A percentile compares a stretch with the other conserved stretches of the same genome.
Evolutionary conservation across 805 yeast genomes (phyloP).

Genomic region (baker's yeast (Saccharomyces cerevisiae)): DNA sequence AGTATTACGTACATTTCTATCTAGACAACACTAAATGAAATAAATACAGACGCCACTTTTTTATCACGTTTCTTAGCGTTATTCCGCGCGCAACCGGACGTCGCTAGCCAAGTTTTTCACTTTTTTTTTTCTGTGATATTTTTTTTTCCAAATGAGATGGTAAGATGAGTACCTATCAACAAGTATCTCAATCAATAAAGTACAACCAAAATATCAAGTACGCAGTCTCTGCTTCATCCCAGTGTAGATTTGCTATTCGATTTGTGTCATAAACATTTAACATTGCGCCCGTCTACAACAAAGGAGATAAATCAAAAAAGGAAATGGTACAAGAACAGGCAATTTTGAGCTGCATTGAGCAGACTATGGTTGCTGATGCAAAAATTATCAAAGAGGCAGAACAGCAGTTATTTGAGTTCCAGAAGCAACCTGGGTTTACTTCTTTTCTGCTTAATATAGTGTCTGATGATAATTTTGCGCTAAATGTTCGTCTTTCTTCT

Average conservation of each 20-base stretch:
- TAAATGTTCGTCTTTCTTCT: constrained; percentile 46
- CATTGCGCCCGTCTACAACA: not conserved
- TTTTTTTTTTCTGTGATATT: constrained; percentile 1
- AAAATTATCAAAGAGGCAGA: constrained; percentile 47
- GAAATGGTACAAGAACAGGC: constrained; percentile 39
- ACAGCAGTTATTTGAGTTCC: constrained; percentile 40
- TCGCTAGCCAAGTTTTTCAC: not conserved
- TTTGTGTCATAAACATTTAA: not conserved
- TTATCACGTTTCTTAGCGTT: not conserved
- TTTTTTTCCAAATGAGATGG: not conserved
- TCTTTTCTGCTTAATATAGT: constrained; percentile 44
- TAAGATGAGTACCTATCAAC: not conserved
- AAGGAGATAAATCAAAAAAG: not conserved
- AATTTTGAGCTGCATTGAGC: constrained; percentile 42
- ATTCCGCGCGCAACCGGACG: not conserved
- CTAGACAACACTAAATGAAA: not conserved
- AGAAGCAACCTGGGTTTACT: constrained; percentile 51
- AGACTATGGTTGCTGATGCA: constrained; percentile 46
- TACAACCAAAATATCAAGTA: not conserved
- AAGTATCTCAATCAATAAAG: not conserved
- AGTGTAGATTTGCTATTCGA: not conserved
- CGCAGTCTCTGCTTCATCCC: not conserved
- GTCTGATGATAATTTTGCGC: constrained; percentile 36
- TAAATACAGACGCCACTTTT: not conserved
- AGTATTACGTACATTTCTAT: not conserved